Evolutionary conservation across 352 stramenopile species (phyloP).

Genomic region (Pythium volutum): DNA sequence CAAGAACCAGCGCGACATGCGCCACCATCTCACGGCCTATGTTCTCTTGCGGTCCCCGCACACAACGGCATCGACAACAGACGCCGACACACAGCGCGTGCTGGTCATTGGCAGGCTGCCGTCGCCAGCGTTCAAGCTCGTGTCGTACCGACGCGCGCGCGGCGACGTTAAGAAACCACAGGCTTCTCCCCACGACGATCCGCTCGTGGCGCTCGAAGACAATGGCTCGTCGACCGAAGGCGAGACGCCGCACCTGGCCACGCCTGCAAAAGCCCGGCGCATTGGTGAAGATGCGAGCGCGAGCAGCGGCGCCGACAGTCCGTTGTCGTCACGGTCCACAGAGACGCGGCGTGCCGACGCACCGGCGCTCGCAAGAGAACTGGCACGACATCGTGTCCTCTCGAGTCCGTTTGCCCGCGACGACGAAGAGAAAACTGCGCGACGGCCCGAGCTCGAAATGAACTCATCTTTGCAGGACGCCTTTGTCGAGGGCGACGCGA

Average conservation of each 20-base stretch:
- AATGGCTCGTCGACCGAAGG: constrained; percentile 5
- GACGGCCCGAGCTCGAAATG: too few species aligned
- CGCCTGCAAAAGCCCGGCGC: not conserved
- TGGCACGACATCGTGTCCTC: not conserved
- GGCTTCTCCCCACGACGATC: constrained; percentile 1
- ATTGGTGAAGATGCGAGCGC: not conserved
- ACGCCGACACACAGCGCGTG: constrained; percentile 10
- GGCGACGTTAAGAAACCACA: constrained; percentile 12
- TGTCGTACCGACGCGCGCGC: constrained; percentile 36
- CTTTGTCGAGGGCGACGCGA: too few species aligned
- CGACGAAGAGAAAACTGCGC: too few species aligned
- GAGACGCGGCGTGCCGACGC: constrained; percentile 1
- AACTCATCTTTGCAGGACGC: too few species aligned
- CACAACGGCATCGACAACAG: not conserved
- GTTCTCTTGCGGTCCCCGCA: constrained; percentile 29
- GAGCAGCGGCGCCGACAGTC: constrained; percentile 5
- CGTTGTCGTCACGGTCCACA: not conserved
- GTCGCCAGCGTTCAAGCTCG: constrained; percentile 30
- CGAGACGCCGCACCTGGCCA: not conserved
- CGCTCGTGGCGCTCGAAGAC: constrained; percentile 8
- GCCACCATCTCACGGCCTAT: constrained; percentile 41
- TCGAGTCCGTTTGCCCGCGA: constrained; percentile 9
- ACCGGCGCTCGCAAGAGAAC: not conserved
- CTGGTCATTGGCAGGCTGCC: constrained; percentile 34
- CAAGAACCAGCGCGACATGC: constrained; percentile 43